A percentile compares a stretch with the other conserved stretches of the same genome.
phyloP scores from a whole-genome alignment of 2,329 filamentous ascomycete species.

The Fusarium tupiense region DNA sequence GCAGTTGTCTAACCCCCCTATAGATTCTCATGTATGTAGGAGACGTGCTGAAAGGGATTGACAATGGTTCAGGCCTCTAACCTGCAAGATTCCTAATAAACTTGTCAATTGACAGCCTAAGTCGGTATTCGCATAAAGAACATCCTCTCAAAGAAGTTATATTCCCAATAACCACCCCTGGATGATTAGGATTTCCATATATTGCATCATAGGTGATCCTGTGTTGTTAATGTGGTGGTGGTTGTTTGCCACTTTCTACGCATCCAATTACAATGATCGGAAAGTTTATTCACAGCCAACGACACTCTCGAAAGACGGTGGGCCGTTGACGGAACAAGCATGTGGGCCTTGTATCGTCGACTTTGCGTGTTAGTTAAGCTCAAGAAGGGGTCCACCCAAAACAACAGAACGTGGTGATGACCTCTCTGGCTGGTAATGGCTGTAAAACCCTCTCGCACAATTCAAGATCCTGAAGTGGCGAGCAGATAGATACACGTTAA shows the following conservation, averaged over 20 bases:
- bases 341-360: slow-evolving; percentile 18
- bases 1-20: slow-evolving; percentile 18
- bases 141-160: background rate
- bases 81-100: background rate
- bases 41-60: background rate
- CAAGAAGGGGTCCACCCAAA: slow-evolving; percentile 21
- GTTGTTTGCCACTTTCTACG: slow-evolving; percentile 5
- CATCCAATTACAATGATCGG: background rate
- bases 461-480: slow-evolving; percentile 2
- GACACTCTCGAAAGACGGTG: slow-evolving; percentile 18
- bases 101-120: background rate
- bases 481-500: background rate
- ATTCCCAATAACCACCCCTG: background rate
- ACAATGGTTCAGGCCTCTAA: background rate
- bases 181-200: background rate
- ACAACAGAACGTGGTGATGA: slow-evolving; percentile 15
- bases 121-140: background rate
- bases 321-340: slow-evolving; percentile 23
- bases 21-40: background rate
- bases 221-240: background rate
- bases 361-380: slow-evolving; percentile 18
- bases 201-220: background rate
- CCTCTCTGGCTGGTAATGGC: background rate
- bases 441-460: background rate
- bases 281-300: background rate